Evolutionary conservation across 1,139 yeast species (phyloP), one percentile per base, ranked within the genome.

Genomic region (Protomyces inundatus): DNA sequence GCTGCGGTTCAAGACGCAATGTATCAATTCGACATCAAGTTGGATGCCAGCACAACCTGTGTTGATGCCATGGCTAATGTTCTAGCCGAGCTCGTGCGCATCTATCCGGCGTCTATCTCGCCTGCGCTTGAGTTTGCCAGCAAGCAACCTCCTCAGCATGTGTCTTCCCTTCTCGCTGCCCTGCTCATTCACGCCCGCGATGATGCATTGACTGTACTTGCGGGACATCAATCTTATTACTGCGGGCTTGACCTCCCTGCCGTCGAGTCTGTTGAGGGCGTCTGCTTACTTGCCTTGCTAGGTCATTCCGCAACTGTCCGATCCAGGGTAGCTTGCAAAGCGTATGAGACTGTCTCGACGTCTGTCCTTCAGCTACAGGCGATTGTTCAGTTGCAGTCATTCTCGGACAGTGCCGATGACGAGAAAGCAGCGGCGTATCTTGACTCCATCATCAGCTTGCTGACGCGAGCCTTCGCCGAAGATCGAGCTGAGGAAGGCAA

Each of bases 391-490:
- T 16, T 42, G 30, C 48, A 42, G 32, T 14, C 23, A n/a, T 30
- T 14, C 48, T 5, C 5, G 32, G 48, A 42, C 32, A 42, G 48
- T 42, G 32, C 32, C 10, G 10, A 42, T 9, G 48, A 42, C 6
- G 6, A 6, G 6, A 23, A 42, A 42, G 48, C 48, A 4, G 33
- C 12, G 10, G 59, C 36, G 9, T 59, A 40, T 39, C 16, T 53
- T 34, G 36, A 16, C 32, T 23, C 46, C 14, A 16, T 55, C 36
- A 30, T 55, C 37, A 35, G 53, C 3, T 35, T 10, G 3, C 39
- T 64, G 30, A 62, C 61, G 16, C 40, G 61, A 23, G 45, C 54
- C n/a, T 63, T 64, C 30, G 64, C 66, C 1, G 64, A 60, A 52
- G 46, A 58, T 23, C 55, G 62, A 14, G 37, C 10, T 14, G 42